A percentile compares a stretch with the other conserved stretches of the same genome.
phyloP scores from a whole-genome alignment of 805 yeast genomes.

The Komagataella ulmi region DNA sequence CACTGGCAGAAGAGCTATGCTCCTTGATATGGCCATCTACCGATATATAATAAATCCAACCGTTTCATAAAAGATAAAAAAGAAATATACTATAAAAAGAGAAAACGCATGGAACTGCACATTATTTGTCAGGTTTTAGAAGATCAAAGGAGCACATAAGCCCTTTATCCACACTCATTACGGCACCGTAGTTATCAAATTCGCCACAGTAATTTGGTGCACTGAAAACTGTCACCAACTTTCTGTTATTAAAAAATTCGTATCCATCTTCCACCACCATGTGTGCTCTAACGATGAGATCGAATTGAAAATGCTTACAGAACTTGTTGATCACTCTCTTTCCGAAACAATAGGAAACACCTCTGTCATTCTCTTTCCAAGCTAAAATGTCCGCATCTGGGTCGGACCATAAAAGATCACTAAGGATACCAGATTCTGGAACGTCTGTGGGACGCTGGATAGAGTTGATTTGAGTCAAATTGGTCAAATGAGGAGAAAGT shows the following conservation, averaged over 20 bases:
- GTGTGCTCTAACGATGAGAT: conserved; percentile 70
- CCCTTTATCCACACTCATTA: conserved; percentile 57
- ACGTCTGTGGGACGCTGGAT: conserved; percentile 75
- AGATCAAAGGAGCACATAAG: conserved; percentile 62
- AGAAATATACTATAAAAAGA: not conserved
- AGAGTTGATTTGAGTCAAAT: conserved; percentile 53
- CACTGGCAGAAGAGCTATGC: not conserved
- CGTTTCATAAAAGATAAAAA: not conserved
- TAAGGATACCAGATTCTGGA: conserved; percentile 66
- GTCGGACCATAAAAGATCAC: conserved; percentile 76
- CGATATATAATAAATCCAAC: not conserved
- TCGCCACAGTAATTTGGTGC: conserved; percentile 84
- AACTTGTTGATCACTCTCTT: conserved; percentile 62
- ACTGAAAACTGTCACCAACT: conserved; percentile 64
- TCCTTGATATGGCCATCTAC: not conserved
- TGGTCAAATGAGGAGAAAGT: conserved; percentile 55
- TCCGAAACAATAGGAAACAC: conserved; percentile 70
- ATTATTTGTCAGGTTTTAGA: conserved; percentile 32
- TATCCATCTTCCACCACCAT: conserved; percentile 89
- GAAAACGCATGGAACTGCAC: not conserved
- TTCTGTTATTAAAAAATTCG: conserved; percentile 64
- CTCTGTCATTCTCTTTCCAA: conserved; percentile 78
- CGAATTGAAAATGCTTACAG: conserved; percentile 54
- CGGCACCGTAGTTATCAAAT: conserved; percentile 70
- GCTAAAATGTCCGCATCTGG: conserved; percentile 46